These are phyloP conservation scores for Zymoseptoria tritici DNA, from an alignment of 2,329 filamentous ascomycete species.

Conservation along the genomic window DNA sequence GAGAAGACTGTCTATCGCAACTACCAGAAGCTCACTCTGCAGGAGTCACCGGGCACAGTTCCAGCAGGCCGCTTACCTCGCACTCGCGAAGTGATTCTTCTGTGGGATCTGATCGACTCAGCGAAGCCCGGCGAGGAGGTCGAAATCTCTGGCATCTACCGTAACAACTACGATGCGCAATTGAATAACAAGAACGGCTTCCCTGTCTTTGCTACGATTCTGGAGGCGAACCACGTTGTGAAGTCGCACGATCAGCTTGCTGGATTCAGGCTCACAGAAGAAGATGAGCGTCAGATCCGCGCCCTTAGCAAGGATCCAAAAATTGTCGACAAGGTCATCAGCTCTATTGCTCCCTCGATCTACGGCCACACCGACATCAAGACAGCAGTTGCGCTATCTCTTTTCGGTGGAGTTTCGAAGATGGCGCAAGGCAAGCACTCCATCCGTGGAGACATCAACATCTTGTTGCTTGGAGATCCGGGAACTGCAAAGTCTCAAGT, in stretches of 20 bases:
- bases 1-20: constrained; percentile 98
- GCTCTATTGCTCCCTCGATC: constrained; percentile 92
- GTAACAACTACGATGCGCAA: constrained; percentile 96
- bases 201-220: constrained; percentile 93
- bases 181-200: constrained; percentile 98
- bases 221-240: constrained; percentile 94
- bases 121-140: constrained; percentile 98
- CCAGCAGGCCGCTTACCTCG: constrained; percentile 90
- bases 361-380: constrained; percentile 97
- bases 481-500: constrained; percentile 98
- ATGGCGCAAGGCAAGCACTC: constrained; percentile 79
- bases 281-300: constrained; percentile 88
- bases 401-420: constrained; percentile 94
- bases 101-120: constrained; percentile 94
- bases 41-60: constrained; percentile 94
- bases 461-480: constrained; percentile 89
- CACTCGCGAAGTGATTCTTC: constrained; percentile 85
- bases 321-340: constrained; percentile 86
- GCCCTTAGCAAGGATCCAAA: constrained; percentile 80
- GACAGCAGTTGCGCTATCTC: constrained; percentile 85
- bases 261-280: constrained; percentile 88
- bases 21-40: constrained; percentile 94
- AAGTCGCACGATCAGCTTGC: constrained; percentile 97
- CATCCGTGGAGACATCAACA: constrained; percentile 95
- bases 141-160: constrained; percentile 92